Conservation (phyloP, 129 eudicot genomes). For the Arctium lappa region DNA sequence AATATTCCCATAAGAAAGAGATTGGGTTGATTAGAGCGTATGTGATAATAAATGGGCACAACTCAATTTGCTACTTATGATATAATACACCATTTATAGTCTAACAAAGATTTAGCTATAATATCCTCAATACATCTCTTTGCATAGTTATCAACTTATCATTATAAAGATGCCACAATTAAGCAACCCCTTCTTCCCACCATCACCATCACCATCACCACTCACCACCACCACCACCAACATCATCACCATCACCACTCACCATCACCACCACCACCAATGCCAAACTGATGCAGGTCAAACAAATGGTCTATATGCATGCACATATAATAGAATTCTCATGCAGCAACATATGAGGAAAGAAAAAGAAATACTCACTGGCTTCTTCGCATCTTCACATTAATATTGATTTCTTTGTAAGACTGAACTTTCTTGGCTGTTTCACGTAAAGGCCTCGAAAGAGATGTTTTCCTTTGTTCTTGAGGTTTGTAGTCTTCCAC, state of each 20-base stretch:
- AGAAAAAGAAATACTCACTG: constrained; percentile 21
- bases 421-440: constrained; percentile 61
- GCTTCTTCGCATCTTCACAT: constrained; percentile 55
- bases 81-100: neutral
- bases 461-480: constrained; percentile 38
- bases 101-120: neutral
- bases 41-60: neutral
- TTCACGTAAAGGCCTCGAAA: constrained; percentile 53
- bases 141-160: neutral
- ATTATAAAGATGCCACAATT: neutral
- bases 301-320: neutral
- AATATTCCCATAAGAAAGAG: neutral
- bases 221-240: too few species aligned
- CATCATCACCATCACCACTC: too few species aligned
- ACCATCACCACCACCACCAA: neutral
- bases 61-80: neutral
- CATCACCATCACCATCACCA: too few species aligned
- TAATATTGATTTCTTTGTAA: constrained; percentile 52
- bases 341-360: constrained; percentile 4
- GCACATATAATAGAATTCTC: neutral
- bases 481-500: constrained; percentile 5
- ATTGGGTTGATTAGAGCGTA: neutral
- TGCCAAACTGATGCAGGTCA: neutral
- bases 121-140: neutral
- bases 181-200: neutral